Evolutionary conservation across 129 eudicot species (phyloP), one percentile per base, ranked within the genome.

Genomic region (Centaurea solstitialis): DNA sequence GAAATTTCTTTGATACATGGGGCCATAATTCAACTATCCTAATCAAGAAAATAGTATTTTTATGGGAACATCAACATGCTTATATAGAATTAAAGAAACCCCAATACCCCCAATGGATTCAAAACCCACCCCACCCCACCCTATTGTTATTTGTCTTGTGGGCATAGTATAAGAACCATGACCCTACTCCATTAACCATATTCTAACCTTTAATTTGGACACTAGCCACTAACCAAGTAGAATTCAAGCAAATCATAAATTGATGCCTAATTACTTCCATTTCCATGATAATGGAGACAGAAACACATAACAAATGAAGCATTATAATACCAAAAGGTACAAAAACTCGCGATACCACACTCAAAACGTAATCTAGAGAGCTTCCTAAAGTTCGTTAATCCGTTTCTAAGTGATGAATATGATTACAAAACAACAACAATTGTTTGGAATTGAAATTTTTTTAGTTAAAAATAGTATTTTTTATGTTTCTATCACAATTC

Each of bases 11-110:
- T 76, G 76, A 72, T 61, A 75, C 30, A 80, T 79, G 81, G 83
- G 84, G 62, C 59, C 84, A 59, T 70, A 11, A 80, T 77, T 45
- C 72, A 85, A 77, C 81, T 85, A 85, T 85, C 85, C 13, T 76
- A 80, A 73, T 75, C 85, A 85, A 75, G 71, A 70, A 64, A 85
- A 18, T 75, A 72, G 61, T 80, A 75, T 28, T 43, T 22, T 70
- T 40, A 70, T 33, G 62, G 74, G 74, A 80, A 57, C 65, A 80
- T 80, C 70, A 84, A 84, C 85, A 85, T 85, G 82, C 45, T 70
- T 30, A 39, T 30, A 39, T 26, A 74, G 43, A 38, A 85, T 80
- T 57, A 80, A 70, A 69, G 61, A 70, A 12, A 70, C 57, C 33
- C 47, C 18, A 13, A 68, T 79, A 12, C 70, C n/a, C n/a, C 61